Evolutionary conservation across 2,329 filamentous ascomycete genomes (phyloP).

Genomic region (Chaetomium strumarium): DNA sequence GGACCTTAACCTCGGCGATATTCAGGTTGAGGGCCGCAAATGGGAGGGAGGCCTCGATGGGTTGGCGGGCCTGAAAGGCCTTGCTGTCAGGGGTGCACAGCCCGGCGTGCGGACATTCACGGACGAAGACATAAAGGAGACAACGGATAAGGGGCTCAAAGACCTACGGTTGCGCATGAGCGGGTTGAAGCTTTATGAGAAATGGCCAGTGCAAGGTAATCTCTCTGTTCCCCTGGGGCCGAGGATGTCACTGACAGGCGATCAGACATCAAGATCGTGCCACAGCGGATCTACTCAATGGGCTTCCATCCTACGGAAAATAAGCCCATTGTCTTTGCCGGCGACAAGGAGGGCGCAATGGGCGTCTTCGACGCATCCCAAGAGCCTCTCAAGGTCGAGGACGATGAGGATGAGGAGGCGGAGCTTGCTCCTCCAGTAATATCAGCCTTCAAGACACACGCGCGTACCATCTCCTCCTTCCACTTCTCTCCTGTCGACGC

Average conservation of each 20-base stretch:
- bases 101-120: constrained; percentile 82
- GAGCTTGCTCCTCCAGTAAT: constrained; percentile 69
- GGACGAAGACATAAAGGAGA: constrained; percentile 75
- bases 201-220: constrained; percentile 73
- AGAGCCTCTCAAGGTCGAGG: constrained; percentile 43
- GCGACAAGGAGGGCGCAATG: constrained; percentile 86
- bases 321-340: constrained; percentile 86
- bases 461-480: constrained; percentile 81
- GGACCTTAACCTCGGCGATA: constrained; percentile 66
- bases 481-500: constrained; percentile 67
- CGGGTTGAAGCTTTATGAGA: constrained; percentile 70
- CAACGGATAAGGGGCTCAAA: constrained; percentile 69
- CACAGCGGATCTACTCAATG: constrained; percentile 79
- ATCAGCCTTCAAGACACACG: constrained; percentile 83
- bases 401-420: constrained; percentile 62
- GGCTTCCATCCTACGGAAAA: constrained; percentile 81
- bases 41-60: constrained; percentile 65
- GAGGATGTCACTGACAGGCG: not conserved
- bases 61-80: constrained; percentile 51
- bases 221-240: constrained; percentile 18
- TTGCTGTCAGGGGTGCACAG: constrained; percentile 58
- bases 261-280: constrained; percentile 81
- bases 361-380: constrained; percentile 89
- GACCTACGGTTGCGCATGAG: constrained; percentile 71
- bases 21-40: constrained; percentile 72